Conservation (phyloP, 108 stramenopile genomes). For the Cyclotella baltica region DNA sequence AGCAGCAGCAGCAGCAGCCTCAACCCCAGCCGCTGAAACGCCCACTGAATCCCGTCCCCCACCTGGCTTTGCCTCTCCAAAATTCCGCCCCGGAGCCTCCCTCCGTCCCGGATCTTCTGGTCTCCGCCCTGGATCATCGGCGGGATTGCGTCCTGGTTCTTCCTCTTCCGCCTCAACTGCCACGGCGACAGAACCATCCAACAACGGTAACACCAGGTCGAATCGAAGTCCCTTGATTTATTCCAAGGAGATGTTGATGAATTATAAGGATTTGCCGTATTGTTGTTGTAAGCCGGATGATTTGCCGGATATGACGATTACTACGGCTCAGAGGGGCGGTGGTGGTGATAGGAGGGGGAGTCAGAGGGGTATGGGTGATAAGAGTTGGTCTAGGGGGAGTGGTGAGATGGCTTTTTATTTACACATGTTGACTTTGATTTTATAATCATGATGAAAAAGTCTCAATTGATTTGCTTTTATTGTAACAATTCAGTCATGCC, state of each 20-base stretch:
- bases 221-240: conserved; percentile 45
- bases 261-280: conserved; percentile 36
- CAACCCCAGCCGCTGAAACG: background rate
- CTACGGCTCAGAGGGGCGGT: conserved; percentile 1
- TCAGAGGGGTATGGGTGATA: conserved; percentile 13
- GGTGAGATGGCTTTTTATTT: background rate
- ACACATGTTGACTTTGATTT: background rate
- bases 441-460: background rate
- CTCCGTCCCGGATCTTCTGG: conserved; percentile 9
- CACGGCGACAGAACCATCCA: background rate
- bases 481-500: conserved; percentile 20
- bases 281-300: conserved; percentile 43
- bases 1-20: background rate
- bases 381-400: conserved; percentile 24
- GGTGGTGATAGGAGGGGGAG: conserved; percentile 38
- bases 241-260: conserved; percentile 51
- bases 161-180: conserved; percentile 8
- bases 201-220: background rate
- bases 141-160: conserved; percentile 44
- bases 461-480: background rate
- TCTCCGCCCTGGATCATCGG: conserved; percentile 21
- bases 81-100: conserved; percentile 18
- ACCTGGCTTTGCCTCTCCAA: background rate
- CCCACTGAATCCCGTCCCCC: background rate
- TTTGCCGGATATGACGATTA: conserved; percentile 45